Base-by-base conservation (phyloP, 345 rosid species). In the Salix koriyanagi region DNA sequence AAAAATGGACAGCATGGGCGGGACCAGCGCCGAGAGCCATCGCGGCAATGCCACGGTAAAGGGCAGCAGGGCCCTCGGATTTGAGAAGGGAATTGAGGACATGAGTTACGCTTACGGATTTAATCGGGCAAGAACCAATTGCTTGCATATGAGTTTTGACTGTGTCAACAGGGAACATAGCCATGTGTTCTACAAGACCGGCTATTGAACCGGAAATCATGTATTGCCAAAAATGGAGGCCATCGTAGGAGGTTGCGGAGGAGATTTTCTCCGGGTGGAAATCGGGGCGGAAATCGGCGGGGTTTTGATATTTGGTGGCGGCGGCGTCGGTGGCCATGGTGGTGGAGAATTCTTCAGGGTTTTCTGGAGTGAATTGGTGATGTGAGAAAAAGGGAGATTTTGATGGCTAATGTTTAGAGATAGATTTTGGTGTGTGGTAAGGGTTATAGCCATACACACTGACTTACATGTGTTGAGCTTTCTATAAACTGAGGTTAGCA, bases 11-110 rank as follows among this genome's bases (percentile, higher is more conserved):
- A 26, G 99, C 99, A 75, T 96, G 99, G 25, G 99, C 99, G 0
- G 99, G 99, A n/a, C 99, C 99, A 3, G 99, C 99, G 3, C 99
- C 99, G 10, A 96, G 88, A 4, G 93, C 99, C 98, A 96, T 92
- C 65, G 99, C 99, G 65, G 91, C 94, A 25, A 94, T 94, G 42
- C 99, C 99, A 1, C 98, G 89, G 83, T 96, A 96, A 34, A 96
- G 83, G 44, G 88, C 95, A 4, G 87, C 46, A 6, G 89, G 90
- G 4, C 99, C 99, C 26, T 90, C 91, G 0, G 92, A 77, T 81
- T 84, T 85, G 70, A 94, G 75, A 9, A 96, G 88, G 42, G 97
- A 94, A 12, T 88, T 91, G 75, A 96, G 77, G 48, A 98, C 98
- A 71, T 94, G 89, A 18, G 89, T 66, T n/a, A 96, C 85, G 13